Conservation (phyloP, 2,329 filamentous ascomycete species). For the Aaosphaeria pasadenensis region DNA sequence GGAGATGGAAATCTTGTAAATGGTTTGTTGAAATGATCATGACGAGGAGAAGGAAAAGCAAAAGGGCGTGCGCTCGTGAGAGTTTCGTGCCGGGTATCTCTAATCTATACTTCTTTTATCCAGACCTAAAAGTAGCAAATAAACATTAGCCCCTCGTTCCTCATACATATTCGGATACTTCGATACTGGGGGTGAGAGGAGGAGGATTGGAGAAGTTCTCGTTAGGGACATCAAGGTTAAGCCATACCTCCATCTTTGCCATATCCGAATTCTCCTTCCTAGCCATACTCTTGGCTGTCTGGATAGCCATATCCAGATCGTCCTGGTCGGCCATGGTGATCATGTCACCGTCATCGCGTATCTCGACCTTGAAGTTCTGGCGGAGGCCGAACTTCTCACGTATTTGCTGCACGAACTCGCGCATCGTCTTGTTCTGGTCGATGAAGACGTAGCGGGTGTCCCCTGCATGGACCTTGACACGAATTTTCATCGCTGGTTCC, state of each 20-base stretch:
- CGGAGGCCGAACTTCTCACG: constrained; percentile 81
- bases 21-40: constrained; percentile 5
- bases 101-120: constrained; percentile 43
- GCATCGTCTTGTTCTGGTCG: constrained; percentile 67
- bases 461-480: constrained; percentile 83
- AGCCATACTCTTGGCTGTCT: constrained; percentile 64
- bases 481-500: constrained; percentile 62
- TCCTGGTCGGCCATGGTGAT: constrained; percentile 97
- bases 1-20: too few relatives aligned
- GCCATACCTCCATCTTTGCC: constrained; percentile 90
- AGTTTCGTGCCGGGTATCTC: constrained; percentile 35
- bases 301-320: constrained; percentile 85
- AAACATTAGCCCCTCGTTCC: constrained; percentile 11
- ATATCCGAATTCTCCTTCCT: constrained; percentile 74
- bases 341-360: constrained; percentile 89
- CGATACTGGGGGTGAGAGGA: constrained; percentile 10
- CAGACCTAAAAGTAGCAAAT: constrained; percentile 36
- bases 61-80: constrained; percentile 11
- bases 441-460: constrained; percentile 95
- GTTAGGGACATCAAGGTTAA: constrained; percentile 9
- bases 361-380: constrained; percentile 82
- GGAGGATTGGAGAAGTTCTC: constrained; percentile 42
- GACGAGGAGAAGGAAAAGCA: constrained; percentile 10
- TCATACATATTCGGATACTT: constrained; percentile 7
- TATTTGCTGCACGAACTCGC: constrained; percentile 74